A percentile compares a stretch with the other conserved stretches of the same genome.
These are phyloP conservation scores for Eucalyptus camaldulensis DNA, from an alignment of 345 rosid genomes.

Conservation along the genomic window DNA sequence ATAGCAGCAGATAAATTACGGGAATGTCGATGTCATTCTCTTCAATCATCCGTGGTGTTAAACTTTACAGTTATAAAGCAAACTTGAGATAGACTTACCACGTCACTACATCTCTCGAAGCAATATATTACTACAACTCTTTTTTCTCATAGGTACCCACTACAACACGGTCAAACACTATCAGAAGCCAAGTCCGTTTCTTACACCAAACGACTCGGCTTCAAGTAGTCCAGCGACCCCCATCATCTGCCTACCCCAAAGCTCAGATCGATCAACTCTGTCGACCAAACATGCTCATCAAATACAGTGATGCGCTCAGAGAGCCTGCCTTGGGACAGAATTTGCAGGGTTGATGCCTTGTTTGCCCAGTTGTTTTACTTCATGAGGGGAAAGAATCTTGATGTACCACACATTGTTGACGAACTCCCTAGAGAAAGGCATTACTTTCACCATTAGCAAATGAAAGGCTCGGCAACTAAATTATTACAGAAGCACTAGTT, in stretches of 20 bases:
- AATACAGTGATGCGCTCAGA: background rate
- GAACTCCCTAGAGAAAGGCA: slow-evolving; percentile 14
- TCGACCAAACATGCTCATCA: background rate
- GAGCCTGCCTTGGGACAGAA: slow-evolving; percentile 9
- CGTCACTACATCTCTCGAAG: background rate
- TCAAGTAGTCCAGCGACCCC: background rate
- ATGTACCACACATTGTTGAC: slow-evolving; percentile 33
- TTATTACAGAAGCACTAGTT: background rate
- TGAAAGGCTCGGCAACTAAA: background rate
- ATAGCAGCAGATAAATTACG: background rate
- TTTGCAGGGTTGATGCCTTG: slow-evolving; percentile 8
- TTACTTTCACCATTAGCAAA: background rate
- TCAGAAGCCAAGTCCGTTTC: background rate
- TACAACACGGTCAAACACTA: background rate
- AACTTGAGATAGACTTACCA: background rate
- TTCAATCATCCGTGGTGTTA: background rate
- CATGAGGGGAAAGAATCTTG: slow-evolving; percentile 28
- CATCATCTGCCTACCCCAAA: background rate
- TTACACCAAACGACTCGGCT: background rate
- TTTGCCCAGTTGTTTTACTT: slow-evolving; percentile 29
- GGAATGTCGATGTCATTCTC: background rate
- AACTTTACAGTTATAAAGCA: background rate
- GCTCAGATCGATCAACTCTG: background rate
- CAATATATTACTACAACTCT: background rate
- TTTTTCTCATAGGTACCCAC: background rate